Base-by-base conservation (phyloP, 164 flowering plant species). In the Sedum album region DNA sequence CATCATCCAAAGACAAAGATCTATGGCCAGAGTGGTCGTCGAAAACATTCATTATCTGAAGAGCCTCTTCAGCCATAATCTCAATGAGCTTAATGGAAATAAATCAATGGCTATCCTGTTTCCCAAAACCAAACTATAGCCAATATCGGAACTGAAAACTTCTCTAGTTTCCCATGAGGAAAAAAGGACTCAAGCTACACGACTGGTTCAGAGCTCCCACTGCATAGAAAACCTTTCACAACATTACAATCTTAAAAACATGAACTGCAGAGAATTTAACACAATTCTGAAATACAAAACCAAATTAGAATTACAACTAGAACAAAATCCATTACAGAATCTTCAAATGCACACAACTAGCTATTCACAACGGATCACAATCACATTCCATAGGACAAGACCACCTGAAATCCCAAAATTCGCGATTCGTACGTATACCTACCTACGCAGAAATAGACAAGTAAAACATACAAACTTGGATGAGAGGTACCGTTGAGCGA, bases 21-120 rank as follows among this genome's bases (percentile, higher is more conserved):
- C 87, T 83, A 70, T 88, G 96, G 48, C 90, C 93, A 15, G 91
- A 87, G 18, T 87, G 85, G 69, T 88, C 96, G 75, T 86, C 95
- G 71, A 86, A 90, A 51, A 72, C 78, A 53, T 80, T 83, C 76
- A 86, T 73, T 78, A 88, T 79, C 21, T 72, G 79, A 33, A 75
- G 81, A 72, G 79, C 82, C 30, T 85, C 96, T 69, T 87, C 90
- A 57, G 88, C 77, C 89, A 85, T 89, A 53, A 74, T 82, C 18
- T 57, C 5, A 2, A 57, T 8, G 6, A 5, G 9, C 28, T 5
- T 26, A 17, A 57, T 13, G 13, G 18, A 53, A 23, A 9, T n/a
- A 49, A 49, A 6, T 20, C 5, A 20, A 49, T 11, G 3, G 48
- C 18, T 44, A n/a, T 51, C 23, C 57, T n/a, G 28, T 5, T n/a